Evolutionary conservation across 768 basidiomycete species (phyloP).

Genomic region (Rhodosporidiobolus odoratus): DNA sequence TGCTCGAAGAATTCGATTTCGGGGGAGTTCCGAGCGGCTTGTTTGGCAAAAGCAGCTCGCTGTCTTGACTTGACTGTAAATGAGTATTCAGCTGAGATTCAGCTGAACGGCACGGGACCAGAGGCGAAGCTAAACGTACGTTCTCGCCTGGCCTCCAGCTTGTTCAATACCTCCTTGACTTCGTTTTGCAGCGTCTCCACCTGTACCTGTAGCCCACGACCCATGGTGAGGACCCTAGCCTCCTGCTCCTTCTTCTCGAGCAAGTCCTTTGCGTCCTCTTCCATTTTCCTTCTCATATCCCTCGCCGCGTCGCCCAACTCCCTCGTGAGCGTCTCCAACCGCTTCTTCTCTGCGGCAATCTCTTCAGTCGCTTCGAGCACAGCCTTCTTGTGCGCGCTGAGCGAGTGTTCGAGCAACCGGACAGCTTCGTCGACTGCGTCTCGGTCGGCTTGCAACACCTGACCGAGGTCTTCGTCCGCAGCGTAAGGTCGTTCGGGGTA

Average conservation of each 20-base stretch:
- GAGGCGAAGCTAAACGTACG: constrained; percentile 9
- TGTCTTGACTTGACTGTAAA: constrained; percentile 30
- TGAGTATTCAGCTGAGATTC: not conserved
- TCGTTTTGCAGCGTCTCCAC: constrained; percentile 25
- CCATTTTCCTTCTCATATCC: constrained; percentile 10
- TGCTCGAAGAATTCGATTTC: constrained; percentile 35
- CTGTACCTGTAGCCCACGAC: constrained; percentile 6
- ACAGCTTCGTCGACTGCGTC: constrained; percentile 20
- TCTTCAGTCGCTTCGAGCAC: constrained; percentile 16
- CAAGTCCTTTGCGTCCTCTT: constrained; percentile 19
- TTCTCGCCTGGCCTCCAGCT: constrained; percentile 13
- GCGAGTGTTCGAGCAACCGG: not conserved
- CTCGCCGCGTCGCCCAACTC: constrained; percentile 27
- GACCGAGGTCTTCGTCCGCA: constrained; percentile 18
- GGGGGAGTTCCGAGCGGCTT: constrained; percentile 17
- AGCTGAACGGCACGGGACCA: not conserved
- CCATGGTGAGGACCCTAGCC: constrained; percentile 4
- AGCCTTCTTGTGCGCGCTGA: not conserved
- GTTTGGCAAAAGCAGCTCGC: constrained; percentile 9
- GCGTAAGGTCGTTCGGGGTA: constrained; percentile 27
- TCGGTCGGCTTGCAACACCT: constrained; percentile 10
- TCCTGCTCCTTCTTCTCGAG: constrained; percentile 9
- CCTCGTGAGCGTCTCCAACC: constrained; percentile 6
- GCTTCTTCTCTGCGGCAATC: constrained; percentile 10
- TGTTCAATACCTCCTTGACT: constrained; percentile 15